These are phyloP conservation scores for Prosopis cineraria DNA, from an alignment of 306 rosid species.

Conservation along the genomic window DNA sequence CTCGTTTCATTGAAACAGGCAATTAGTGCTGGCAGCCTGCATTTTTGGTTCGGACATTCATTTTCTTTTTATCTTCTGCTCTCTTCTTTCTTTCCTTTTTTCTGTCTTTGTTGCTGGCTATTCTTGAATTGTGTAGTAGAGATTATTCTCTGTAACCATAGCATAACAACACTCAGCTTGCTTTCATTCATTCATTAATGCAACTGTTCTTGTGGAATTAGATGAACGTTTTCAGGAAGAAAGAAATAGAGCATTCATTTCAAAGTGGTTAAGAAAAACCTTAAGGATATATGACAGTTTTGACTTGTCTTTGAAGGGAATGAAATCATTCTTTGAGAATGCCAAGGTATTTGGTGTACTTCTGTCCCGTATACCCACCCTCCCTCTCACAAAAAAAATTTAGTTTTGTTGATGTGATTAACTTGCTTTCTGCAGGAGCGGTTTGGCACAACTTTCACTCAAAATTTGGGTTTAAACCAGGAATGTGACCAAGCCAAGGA, in stretches of 20 bases:
- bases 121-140: constrained; percentile 27
- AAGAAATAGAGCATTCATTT: constrained; percentile 71
- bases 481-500: constrained; percentile 37
- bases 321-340: constrained; percentile 67
- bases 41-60: constrained; percentile 23
- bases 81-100: neutral
- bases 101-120: constrained; percentile 6
- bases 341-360: constrained; percentile 56
- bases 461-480: constrained; percentile 33
- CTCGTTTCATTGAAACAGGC: neutral
- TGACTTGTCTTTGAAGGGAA: constrained; percentile 57
- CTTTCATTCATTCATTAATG: constrained; percentile 2
- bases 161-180: constrained; percentile 13
- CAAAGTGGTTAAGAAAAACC: constrained; percentile 90
- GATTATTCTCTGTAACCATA: constrained; percentile 16
- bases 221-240: constrained; percentile 88
- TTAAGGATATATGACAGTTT: constrained; percentile 61
- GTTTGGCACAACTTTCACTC: constrained; percentile 44
- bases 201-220: constrained; percentile 47
- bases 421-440: constrained; percentile 60
- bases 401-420: constrained; percentile 8
- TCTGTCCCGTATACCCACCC: neutral
- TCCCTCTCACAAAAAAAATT: neutral
- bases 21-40: neutral
- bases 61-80: neutral